Evolutionary conservation across 768 basidiomycete species (phyloP).

Genomic region (Leccinum ochraceum): DNA sequence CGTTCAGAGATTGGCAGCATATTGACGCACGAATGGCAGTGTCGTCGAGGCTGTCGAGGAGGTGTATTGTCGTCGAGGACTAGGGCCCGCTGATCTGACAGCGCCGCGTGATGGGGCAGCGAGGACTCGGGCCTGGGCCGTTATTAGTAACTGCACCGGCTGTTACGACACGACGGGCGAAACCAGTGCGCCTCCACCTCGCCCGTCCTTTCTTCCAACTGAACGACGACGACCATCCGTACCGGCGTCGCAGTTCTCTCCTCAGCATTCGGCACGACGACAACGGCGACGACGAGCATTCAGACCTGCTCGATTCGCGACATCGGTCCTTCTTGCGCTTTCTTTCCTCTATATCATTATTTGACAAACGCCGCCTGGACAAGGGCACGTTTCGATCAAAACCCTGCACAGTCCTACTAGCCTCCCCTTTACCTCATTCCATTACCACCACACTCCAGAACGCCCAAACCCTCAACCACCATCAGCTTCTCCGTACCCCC

Average conservation of each 20-base stretch:
- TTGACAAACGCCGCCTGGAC: slow-evolving; percentile 52
- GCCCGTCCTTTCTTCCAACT: slow-evolving; percentile 20
- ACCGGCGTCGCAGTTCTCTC: slow-evolving; percentile 10
- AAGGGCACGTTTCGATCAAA: slow-evolving; percentile 84
- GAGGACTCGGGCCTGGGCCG: slow-evolving; percentile 10
- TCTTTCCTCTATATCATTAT: slow-evolving; percentile 34
- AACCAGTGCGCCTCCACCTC: slow-evolving; percentile 32
- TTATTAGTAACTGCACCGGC: slow-evolving; percentile 30
- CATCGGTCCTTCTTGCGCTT: slow-evolving; percentile 22
- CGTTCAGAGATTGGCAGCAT: not conserved
- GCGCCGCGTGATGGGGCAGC: slow-evolving; percentile 28
- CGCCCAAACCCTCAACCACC: slow-evolving; percentile 39
- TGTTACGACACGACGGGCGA: slow-evolving; percentile 35
- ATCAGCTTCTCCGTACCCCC: slow-evolving; percentile 30
- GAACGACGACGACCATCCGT: slow-evolving; percentile 25
- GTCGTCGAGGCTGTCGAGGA: slow-evolving; percentile 2
- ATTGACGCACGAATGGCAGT: not conserved
- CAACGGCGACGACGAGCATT: slow-evolving; percentile 16
- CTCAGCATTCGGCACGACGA: slow-evolving; percentile 14
- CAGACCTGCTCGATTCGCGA: slow-evolving; percentile 22
- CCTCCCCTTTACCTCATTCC: slow-evolving; percentile 64
- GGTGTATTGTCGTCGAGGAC: slow-evolving; percentile 12
- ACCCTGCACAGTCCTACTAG: slow-evolving; percentile 49
- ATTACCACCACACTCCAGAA: slow-evolving; percentile 35
- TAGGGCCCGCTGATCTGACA: slow-evolving; percentile 14